Evolutionary conservation across 208 protist species (phyloP).

Genomic region (Leishmania aethiopica): DNA sequence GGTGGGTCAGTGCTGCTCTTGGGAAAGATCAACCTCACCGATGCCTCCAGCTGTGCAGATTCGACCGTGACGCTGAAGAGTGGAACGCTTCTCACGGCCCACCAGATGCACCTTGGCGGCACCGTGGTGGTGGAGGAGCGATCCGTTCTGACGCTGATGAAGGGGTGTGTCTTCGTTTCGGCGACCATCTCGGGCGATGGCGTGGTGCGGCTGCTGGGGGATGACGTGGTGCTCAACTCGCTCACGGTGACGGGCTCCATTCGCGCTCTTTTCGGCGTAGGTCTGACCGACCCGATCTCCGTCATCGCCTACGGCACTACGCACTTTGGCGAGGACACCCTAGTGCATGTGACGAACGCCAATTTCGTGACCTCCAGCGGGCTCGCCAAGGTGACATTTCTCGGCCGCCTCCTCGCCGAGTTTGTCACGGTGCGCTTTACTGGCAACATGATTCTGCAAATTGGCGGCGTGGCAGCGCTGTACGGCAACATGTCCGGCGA

Average conservation of each 20-base stretch:
- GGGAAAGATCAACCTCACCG: conserved; percentile 61
- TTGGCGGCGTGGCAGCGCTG: conserved; percentile 33
- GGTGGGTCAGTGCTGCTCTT: conserved; percentile 56
- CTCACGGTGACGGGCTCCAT: conserved; percentile 46
- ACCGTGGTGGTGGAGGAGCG: conserved; percentile 42
- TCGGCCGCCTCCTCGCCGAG: conserved; percentile 39
- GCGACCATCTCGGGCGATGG: conserved; percentile 46
- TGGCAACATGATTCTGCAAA: conserved; percentile 58
- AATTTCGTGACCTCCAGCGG: conserved; percentile 56
- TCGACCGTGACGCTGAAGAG: conserved; percentile 40
- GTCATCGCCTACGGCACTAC: conserved; percentile 57
- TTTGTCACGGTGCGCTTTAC: conserved; percentile 43
- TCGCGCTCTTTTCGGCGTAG: conserved; percentile 25
- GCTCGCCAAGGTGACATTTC: conserved; percentile 51
- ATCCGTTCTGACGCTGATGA: conserved; percentile 46
- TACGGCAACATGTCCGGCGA: conserved; percentile 45
- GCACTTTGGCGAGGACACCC: conserved; percentile 44
- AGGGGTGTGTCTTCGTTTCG: conserved; percentile 50
- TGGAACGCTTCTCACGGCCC: conserved; percentile 36
- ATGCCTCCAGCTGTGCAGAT: conserved; percentile 37
- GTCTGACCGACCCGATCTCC: conserved; percentile 25
- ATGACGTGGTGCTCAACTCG: conserved; percentile 62
- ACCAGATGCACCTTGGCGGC: conserved; percentile 48
- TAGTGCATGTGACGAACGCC: conserved; percentile 39
- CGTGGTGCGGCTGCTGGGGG: conserved; percentile 39